Conservation (phyloP, 2,329 filamentous ascomycete species). For the Pseudogymnoascus sp. region DNA sequence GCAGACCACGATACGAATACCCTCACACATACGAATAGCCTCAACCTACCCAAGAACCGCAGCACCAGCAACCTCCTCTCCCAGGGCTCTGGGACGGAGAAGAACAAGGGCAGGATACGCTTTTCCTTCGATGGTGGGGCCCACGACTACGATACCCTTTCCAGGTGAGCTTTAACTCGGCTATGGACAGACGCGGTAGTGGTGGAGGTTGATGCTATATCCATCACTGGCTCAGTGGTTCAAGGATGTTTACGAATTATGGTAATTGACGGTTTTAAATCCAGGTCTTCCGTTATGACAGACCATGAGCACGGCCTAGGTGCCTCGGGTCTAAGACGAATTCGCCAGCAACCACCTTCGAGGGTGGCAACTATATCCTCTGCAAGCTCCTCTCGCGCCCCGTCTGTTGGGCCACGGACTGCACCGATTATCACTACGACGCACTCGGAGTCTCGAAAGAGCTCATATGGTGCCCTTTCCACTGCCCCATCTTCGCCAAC, state of each 20-base stretch:
- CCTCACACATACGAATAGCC: neutral
- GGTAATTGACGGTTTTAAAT: slow-evolving; percentile 4
- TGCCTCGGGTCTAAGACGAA: slow-evolving; percentile 79
- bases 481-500: slow-evolving; percentile 62
- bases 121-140: slow-evolving; percentile 67
- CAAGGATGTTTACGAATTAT: neutral
- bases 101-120: slow-evolving; percentile 54
- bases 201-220: neutral
- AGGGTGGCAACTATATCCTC: slow-evolving; percentile 57
- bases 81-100: slow-evolving; percentile 29
- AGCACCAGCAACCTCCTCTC: slow-evolving; percentile 52
- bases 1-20: neutral
- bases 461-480: slow-evolving; percentile 19
- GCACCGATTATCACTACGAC: slow-evolving; percentile 42
- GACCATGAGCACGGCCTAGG: slow-evolving; percentile 85
- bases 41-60: slow-evolving; percentile 48
- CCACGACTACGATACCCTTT: slow-evolving; percentile 59
- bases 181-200: neutral
- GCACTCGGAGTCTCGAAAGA: slow-evolving; percentile 27
- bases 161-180: slow-evolving; percentile 51
- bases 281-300: slow-evolving; percentile 69
- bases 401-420: slow-evolving; percentile 52
- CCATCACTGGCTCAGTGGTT: neutral
- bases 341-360: slow-evolving; percentile 72
- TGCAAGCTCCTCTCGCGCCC: slow-evolving; percentile 52